Evolutionary conservation across 1,284 basidiomycete genomes (phyloP), one percentile per base, ranked within the genome.

Genomic region (Trametes versicolor): DNA sequence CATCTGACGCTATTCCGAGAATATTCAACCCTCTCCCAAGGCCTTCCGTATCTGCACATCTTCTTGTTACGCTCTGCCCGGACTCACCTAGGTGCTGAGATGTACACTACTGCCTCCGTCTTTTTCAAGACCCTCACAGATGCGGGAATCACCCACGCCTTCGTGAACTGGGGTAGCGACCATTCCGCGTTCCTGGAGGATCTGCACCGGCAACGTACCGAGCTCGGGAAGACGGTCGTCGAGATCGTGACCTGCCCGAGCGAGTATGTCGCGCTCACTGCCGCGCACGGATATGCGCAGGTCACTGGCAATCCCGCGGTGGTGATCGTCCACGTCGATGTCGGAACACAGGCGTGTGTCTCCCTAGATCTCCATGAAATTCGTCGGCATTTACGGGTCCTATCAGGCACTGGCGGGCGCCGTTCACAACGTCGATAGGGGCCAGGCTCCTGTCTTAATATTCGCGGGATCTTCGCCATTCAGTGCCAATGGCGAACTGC

Each of bases 121-220:
- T 88, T 90, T 71, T 77, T 90, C 39, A 78, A 85, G 55, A 78
- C 85, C 0, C 79, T 91, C 17, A 77, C 78, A 36, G 75, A 85
- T 54, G 85, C 84, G 1, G 88, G 88, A 1, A 85, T 92, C 57
- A 90, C 87, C 0, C 87, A 91, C 76, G 85, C 83, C 6, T 92
- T 91, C 70, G 88, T 87, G 36, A 91, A 92, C 75, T 91, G 89
- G 87, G 89, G 88, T 4, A 89, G 87, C 0, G 89, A 91, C 69
- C 89, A 91, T 71, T 87, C 89, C 0, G 87, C 85, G 0, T 74
- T 92, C 13, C 79, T 91, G 21, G 90, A 91, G 71, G 90, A 91
- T 43, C 79, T 90, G 19, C 82, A 84, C 64, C 79, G 86, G n/a
- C 86, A 88, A 68, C 80, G 85, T 3, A 71, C 75, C 21, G 75